Evolutionary conservation across 164 flowering plant genomes (phyloP).

Genomic region (Vitis labrusca): DNA sequence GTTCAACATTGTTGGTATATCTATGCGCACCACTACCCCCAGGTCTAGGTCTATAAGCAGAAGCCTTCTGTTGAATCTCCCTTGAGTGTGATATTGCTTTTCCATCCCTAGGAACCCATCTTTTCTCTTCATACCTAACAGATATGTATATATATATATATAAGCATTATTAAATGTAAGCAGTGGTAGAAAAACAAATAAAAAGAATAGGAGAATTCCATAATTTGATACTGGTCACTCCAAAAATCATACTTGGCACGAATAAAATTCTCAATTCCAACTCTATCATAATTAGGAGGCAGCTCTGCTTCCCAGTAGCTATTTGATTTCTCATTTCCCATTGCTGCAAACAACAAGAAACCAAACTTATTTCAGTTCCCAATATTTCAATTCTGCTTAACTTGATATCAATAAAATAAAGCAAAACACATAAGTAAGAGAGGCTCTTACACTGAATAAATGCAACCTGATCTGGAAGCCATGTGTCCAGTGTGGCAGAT

Average conservation of each 20-base stretch:
- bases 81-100: slow-evolving; percentile 22
- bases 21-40: slow-evolving; percentile 12
- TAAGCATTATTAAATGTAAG: not conserved
- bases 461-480: slow-evolving; percentile 71
- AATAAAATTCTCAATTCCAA: slow-evolving; percentile 67
- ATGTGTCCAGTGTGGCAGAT: slow-evolving; percentile 66
- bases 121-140: slow-evolving; percentile 55
- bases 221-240: not conserved
- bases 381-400: not conserved
- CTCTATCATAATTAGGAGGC: slow-evolving; percentile 60
- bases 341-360: slow-evolving; percentile 37
- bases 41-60: slow-evolving; percentile 9
- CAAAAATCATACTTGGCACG: slow-evolving; percentile 53
- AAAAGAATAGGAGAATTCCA: not conserved
- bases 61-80: slow-evolving; percentile 18
- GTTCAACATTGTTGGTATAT: slow-evolving; percentile 5
- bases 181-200: not conserved
- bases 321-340: slow-evolving; percentile 78
- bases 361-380: not conserved
- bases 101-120: slow-evolving; percentile 45
- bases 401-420: not conserved
- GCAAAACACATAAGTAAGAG: not conserved
- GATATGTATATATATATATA: not conserved
- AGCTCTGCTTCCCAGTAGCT: slow-evolving; percentile 82
- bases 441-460: slow-evolving; percentile 48